phyloP scores from a whole-genome alignment of 495 filamentous ascomycete species.

The Lindgomyces ingoldianus region DNA sequence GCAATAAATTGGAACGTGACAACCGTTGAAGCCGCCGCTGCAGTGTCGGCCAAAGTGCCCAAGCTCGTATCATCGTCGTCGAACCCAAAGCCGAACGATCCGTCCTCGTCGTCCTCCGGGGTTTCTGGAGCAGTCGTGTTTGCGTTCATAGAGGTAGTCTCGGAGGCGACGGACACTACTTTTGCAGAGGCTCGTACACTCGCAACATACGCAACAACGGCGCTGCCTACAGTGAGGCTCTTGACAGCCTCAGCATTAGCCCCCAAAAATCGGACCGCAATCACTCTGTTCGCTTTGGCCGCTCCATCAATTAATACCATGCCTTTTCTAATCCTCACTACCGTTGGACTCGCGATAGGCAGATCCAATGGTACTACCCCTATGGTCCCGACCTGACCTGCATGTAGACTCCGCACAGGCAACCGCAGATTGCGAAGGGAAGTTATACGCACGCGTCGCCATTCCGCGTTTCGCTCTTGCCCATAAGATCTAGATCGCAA shows the following conservation, averaged over 20 bases:
- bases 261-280: constrained; percentile 48
- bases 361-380: constrained; percentile 63
- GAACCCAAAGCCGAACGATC: constrained; percentile 44
- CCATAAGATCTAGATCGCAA: constrained; percentile 12
- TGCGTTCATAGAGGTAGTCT: constrained; percentile 28
- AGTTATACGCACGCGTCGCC: constrained; percentile 74
- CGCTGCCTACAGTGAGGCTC: constrained; percentile 54
- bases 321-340: constrained; percentile 70
- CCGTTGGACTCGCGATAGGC: constrained; percentile 41
- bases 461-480: constrained; percentile 57
- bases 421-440: constrained; percentile 87
- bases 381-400: constrained; percentile 88
- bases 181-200: constrained; percentile 81
- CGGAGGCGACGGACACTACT: constrained; percentile 58
- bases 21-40: constrained; percentile 50
- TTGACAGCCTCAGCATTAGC: constrained; percentile 23
- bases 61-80: constrained; percentile 39
- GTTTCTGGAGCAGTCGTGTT: constrained; percentile 32
- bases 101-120: constrained; percentile 52
- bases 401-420: constrained; percentile 71
- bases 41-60: not conserved
- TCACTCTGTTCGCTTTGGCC: constrained; percentile 57
- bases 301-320: constrained; percentile 69
- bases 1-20: constrained; percentile 75
- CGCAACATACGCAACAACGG: constrained; percentile 80